Conservation (phyloP, 1,284 basidiomycete genomes). For the Pisolithus thermaeus region DNA sequence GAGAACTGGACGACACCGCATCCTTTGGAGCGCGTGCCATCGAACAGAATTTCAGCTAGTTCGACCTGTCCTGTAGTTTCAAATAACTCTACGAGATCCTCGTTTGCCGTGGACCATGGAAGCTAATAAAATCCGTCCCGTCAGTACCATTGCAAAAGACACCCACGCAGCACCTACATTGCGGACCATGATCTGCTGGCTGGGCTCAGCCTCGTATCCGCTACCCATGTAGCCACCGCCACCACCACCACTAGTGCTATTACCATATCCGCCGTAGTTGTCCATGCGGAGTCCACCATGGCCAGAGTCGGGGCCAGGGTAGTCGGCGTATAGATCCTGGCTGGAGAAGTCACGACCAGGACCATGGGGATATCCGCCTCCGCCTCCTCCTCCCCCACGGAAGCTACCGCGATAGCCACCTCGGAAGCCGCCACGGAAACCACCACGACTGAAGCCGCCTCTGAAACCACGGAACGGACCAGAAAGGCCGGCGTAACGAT, state of each 20-base stretch:
- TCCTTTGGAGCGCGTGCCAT: conserved; percentile 87
- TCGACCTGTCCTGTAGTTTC: conserved; percentile 96
- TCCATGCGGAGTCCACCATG: conserved; percentile 46
- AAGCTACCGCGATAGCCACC: conserved; percentile 56
- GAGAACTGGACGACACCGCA: conserved; percentile 94
- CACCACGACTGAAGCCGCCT: conserved; percentile 40
- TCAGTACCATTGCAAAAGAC: not conserved
- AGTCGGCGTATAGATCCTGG: conserved; percentile 76
- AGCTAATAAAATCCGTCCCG: conserved; percentile 45
- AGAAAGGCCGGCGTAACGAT: conserved; percentile 81
- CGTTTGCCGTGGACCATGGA: conserved; percentile 98
- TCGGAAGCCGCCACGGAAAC: conserved; percentile 43
- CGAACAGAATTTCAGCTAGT: conserved; percentile 90
- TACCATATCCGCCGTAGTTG: conserved; percentile 31
- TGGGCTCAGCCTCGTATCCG: conserved; percentile 65
- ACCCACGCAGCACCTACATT: conserved; percentile 62
- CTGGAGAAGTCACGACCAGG: conserved; percentile 69
- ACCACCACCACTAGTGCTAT: conserved; percentile 35
- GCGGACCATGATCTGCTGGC: conserved; percentile 95
- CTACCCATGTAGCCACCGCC: conserved; percentile 23
- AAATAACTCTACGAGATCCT: conserved; percentile 95
- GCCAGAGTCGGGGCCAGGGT: conserved; percentile 68
- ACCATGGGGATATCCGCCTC: conserved; percentile 40
- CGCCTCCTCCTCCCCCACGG: conserved; percentile 34
- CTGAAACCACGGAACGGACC: conserved; percentile 57